phyloP scores from a whole-genome alignment of 208 protist species.

The Willaertia magna region DNA sequence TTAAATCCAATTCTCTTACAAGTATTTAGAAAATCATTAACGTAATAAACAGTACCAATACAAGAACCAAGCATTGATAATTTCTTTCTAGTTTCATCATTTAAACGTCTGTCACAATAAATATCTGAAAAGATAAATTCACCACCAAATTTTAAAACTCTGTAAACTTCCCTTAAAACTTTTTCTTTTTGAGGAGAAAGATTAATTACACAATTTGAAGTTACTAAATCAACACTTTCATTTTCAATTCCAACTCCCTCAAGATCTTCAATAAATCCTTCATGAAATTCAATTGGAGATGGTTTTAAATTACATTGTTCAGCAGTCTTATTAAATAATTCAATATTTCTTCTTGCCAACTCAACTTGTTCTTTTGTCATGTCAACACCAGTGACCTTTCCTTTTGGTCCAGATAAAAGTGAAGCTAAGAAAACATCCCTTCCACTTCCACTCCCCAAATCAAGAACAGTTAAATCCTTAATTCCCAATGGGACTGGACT shows the following conservation, averaged over 20 bases:
- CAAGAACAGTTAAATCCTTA: slow-evolving; percentile 22
- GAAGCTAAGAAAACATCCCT: slow-evolving; percentile 29
- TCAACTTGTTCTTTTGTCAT: slow-evolving; percentile 46
- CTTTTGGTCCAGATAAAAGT: slow-evolving; percentile 21
- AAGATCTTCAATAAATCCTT: slow-evolving; percentile 50
- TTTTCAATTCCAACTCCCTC: slow-evolving; percentile 16
- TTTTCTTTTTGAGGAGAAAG: slow-evolving; percentile 41
- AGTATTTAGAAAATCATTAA: background rate
- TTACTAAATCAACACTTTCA: slow-evolving; percentile 32
- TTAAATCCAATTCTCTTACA: background rate
- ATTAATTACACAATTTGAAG: slow-evolving; percentile 52
- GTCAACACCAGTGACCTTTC: slow-evolving; percentile 38
- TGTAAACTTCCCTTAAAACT: slow-evolving; percentile 31
- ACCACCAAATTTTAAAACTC: slow-evolving; percentile 32
- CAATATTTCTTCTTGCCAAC: slow-evolving; percentile 19
- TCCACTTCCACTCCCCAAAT: slow-evolving; percentile 35
- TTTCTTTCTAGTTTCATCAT: background rate
- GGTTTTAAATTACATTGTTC: background rate
- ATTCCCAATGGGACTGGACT: slow-evolving; percentile 19
- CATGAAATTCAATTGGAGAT: slow-evolving; percentile 32
- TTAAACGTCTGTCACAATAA: slow-evolving; percentile 33
- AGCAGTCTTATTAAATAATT: slow-evolving; percentile 1
- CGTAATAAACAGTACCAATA: background rate
- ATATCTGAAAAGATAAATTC: slow-evolving; percentile 48
- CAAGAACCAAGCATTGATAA: background rate